A percentile compares a stretch with the other conserved stretches of the same genome.
phyloP scores from a whole-genome alignment of 768 basidiomycete species.

The Mycena haematopus region DNA sequence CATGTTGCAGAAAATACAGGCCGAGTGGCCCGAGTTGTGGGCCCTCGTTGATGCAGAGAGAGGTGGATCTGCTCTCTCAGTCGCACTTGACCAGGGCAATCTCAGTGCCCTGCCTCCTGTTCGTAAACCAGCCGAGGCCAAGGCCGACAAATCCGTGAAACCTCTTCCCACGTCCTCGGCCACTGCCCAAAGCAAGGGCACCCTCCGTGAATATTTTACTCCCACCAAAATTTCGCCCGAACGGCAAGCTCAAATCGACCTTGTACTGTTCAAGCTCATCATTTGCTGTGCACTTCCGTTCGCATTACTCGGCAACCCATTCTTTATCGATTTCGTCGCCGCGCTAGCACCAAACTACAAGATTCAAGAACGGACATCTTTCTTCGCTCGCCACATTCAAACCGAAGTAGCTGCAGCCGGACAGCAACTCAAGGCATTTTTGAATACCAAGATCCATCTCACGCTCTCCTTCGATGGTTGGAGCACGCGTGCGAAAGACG shows the following conservation, averaged over 20 bases:
- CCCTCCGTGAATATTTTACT: not conserved
- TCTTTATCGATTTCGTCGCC: constrained; percentile 23
- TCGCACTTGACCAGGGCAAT: not conserved
- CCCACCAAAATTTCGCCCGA: not conserved
- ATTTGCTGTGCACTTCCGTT: constrained; percentile 26
- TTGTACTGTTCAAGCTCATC: constrained; percentile 6
- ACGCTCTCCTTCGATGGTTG: constrained; percentile 22
- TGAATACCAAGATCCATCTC: not conserved
- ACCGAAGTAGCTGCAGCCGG: constrained; percentile 2
- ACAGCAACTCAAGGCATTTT: not conserved
- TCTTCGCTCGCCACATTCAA: constrained; percentile 15
- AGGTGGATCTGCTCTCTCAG: not conserved
- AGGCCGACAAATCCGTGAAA: not conserved
- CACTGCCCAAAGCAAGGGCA: no score
- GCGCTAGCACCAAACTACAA: constrained; percentile 11
- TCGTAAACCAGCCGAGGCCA: not conserved
- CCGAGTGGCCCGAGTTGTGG: not conserved
- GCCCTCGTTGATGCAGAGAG: not conserved
- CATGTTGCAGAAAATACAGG: not conserved
- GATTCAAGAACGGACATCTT: constrained; percentile 11
- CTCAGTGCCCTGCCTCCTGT: not conserved
- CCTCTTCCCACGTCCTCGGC: not conserved
- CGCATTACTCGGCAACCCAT: constrained; percentile 12
- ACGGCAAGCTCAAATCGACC: constrained; percentile 17
- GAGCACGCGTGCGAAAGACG: constrained; percentile 6